Base-by-base conservation (phyloP, 306 rosid genomes). In the Pueraria montana region DNA sequence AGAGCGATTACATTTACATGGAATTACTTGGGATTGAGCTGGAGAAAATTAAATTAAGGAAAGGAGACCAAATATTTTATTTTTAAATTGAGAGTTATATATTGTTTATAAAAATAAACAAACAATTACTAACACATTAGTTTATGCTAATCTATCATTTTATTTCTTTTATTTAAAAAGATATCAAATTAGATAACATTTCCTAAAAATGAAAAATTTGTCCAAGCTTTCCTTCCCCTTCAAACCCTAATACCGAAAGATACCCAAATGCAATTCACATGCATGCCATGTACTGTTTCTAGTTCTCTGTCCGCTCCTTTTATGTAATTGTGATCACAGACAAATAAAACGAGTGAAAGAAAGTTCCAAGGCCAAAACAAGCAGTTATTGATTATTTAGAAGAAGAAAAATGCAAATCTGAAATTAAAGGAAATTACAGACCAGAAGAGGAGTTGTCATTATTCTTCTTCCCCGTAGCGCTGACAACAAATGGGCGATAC, bases 401-500 rank as follows among this genome's bases (percentile, higher is more conserved):
- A 62, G 55, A 59, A n/a, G n/a, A 2, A 49, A 64, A 50, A 20
- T 4, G 12, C 0, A 63, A 74, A 70, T 49, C 26, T 61, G 13
- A 81, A 81, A 77, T 55, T 0, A 67, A 67, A 65, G 70, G 24
- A 68, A 17, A 61, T 66, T 9, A 73, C 86, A 72, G 50, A 87
- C 88, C 90, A 43, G 91, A 87, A 80, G 91, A 88, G 5, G 91
- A 90, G 81, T 87, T 84, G 76, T 86, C 93, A 27, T 81, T 75
- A 80, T 92, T 91, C 81, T 92, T 94, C 85, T 92, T 94, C 59
- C 94, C 93, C 45, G 65, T 66, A 66, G 98, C 94, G 74, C 79
- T 75, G 64, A 92, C 88, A 38, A 82, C 80, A 30, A 80, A 77
- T 18, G 90, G 77, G 27, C 82, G 78, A 78, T 79, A 78, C 61